Evolutionary conservation across 2,329 filamentous ascomycete species (phyloP).

Genomic region (Hypoxylon sp.): DNA sequence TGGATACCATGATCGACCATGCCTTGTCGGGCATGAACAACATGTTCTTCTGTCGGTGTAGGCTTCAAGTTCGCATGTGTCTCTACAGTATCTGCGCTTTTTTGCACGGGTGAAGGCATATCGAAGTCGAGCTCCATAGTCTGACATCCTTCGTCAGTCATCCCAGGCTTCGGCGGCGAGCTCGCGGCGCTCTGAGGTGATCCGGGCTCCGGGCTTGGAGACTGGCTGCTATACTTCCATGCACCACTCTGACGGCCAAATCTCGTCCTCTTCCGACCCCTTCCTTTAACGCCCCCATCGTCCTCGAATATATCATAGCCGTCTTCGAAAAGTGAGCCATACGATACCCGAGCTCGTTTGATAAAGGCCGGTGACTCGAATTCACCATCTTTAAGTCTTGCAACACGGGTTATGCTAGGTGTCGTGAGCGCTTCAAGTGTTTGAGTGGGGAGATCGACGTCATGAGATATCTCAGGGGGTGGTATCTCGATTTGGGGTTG

Average conservation of each 20-base stretch:
- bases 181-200: conserved; percentile 31
- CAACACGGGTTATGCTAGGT: conserved; percentile 56
- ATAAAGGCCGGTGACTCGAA: conserved; percentile 86
- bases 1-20: conserved; percentile 45
- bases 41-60: conserved; percentile 17
- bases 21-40: conserved; percentile 14
- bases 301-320: conserved; percentile 79
- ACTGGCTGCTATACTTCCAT: conserved; percentile 82
- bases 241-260: conserved; percentile 75
- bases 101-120: conserved; percentile 27
- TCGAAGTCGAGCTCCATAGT: conserved; percentile 56
- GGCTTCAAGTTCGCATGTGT: conserved; percentile 10
- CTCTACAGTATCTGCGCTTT: conserved; percentile 14
- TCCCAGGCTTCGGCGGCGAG: conserved; percentile 48
- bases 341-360: conserved; percentile 78
- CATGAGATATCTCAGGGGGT: conserved; percentile 35
- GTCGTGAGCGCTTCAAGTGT: conserved; percentile 40
- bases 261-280: conserved; percentile 77
- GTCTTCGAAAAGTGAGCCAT: conserved; percentile 75
- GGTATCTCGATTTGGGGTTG: conserved; percentile 30
- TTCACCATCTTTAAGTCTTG: conserved; percentile 62
- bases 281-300: conserved; percentile 71
- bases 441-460: conserved; percentile 31
- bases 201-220: conserved; percentile 75
- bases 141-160: conserved; percentile 59